Percentiles rank a stretch among this genome's conserved stretches.
These are phyloP conservation scores for Eucalyptus marginata DNA, from an alignment of 345 rosid genomes.

Conservation along the genomic window DNA sequence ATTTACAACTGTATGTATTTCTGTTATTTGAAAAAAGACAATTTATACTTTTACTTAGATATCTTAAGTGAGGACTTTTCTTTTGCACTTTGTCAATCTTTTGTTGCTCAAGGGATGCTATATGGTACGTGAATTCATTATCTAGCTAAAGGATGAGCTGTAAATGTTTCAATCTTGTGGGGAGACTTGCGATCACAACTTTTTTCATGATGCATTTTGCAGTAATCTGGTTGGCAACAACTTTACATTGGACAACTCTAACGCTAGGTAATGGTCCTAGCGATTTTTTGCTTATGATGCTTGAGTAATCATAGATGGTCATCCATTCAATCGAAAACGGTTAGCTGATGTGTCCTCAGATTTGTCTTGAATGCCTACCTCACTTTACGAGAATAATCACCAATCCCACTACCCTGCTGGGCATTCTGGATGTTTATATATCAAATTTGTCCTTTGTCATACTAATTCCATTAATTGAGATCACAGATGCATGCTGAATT, in stretches of 20 bases:
- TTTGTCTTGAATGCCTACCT: background rate
- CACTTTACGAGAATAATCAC: background rate
- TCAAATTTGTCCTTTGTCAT: background rate
- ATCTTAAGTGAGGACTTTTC: background rate
- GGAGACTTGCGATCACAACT: background rate
- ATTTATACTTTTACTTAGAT: background rate
- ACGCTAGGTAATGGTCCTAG: slow-evolving; percentile 24
- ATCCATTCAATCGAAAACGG: background rate
- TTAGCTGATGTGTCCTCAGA: background rate
- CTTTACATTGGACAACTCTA: slow-evolving; percentile 27
- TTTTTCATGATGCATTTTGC: slow-evolving; percentile 2
- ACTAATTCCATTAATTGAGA: background rate
- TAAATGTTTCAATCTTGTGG: background rate
- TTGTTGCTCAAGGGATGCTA: background rate
- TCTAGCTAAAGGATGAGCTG: background rate
- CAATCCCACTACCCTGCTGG: background rate
- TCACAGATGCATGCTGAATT: background rate
- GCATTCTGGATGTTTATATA: background rate
- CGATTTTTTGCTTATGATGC: background rate
- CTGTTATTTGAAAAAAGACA: background rate
- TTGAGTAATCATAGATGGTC: background rate
- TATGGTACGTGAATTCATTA: background rate
- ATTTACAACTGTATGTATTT: slow-evolving; percentile 35
- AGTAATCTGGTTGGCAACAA: slow-evolving; percentile 70
- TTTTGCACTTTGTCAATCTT: background rate